Evolutionary conservation across 345 rosid genomes (phyloP).

Genomic region (Acer yangbiense): DNA sequence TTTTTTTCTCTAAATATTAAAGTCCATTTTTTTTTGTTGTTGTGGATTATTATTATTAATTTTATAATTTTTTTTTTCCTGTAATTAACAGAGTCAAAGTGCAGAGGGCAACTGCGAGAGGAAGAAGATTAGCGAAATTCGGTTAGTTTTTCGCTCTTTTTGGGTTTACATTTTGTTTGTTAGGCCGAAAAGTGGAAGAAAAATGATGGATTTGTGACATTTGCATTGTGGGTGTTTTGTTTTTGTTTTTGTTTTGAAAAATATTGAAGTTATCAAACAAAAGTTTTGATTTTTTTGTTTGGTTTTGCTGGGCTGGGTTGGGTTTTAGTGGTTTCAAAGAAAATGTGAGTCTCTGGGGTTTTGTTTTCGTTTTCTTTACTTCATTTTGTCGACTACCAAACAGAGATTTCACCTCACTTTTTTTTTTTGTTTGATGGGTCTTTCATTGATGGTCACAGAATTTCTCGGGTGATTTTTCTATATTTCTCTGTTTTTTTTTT

Average conservation of each 20-base stretch:
- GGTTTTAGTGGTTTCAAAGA: neutral
- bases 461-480: neutral
- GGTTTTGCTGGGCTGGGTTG: neutral
- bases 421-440: neutral
- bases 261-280: neutral
- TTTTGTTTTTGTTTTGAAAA: neutral
- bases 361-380: neutral
- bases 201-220: conserved; percentile 7
- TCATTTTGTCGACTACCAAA: neutral
- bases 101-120: neutral
- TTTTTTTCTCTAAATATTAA: neutral
- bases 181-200: conserved; percentile 13
- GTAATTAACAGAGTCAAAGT: conserved; percentile 11
- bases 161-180: conserved; percentile 5
- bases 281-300: neutral
- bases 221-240: neutral
- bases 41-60: neutral
- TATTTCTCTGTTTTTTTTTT: neutral
- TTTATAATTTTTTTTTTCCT: neutral
- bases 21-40: neutral
- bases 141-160: neutral
- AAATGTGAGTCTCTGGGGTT: neutral
- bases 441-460: neutral
- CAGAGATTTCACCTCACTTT: neutral
- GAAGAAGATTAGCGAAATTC: neutral